Evolutionary conservation across 768 basidiomycete genomes (phyloP).

Genomic region (Floccularia luteovirens): DNA sequence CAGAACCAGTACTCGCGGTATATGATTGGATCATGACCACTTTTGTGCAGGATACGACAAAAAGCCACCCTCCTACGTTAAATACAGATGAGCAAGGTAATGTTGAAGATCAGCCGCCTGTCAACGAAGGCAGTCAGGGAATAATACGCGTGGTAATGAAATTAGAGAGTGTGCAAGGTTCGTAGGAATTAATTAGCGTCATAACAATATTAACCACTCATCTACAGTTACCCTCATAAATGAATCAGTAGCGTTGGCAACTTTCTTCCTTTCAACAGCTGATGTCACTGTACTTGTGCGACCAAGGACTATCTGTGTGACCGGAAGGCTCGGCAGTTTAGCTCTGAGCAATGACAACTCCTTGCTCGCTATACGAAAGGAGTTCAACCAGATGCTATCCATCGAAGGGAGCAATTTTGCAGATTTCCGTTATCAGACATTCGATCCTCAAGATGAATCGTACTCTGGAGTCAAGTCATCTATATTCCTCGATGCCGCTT

Average conservation of each 20-base stretch:
- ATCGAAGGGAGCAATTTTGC: constrained; percentile 95
- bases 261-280: constrained; percentile 85
- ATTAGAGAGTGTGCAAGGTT: constrained; percentile 79
- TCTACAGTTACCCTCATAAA: constrained; percentile 70
- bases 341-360: constrained; percentile 70
- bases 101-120: not conserved
- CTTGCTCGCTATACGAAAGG: constrained; percentile 39
- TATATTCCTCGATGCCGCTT: constrained; percentile 77
- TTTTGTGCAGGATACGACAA: constrained; percentile 52
- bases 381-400: constrained; percentile 81
- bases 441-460: constrained; percentile 60
- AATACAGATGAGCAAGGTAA: not conserved
- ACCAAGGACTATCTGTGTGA: constrained; percentile 66
- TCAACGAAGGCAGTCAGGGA: constrained; percentile 16
- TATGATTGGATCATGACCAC: constrained; percentile 99
- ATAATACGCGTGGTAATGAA: constrained; percentile 81
- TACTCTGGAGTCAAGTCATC: constrained; percentile 81
- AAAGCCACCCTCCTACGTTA: not conserved
- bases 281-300: constrained; percentile 74
- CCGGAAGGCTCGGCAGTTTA: constrained; percentile 77
- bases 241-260: constrained; percentile 63
- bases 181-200: constrained; percentile 8
- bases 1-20: constrained; percentile 82
- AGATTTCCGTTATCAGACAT: constrained; percentile 91
- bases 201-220: not conserved